Percentiles rank a stretch among this genome's conserved stretches.
These are phyloP conservation scores for Mycena belliarum DNA, from an alignment of 768 basidiomycete genomes.

Conservation along the genomic window DNA sequence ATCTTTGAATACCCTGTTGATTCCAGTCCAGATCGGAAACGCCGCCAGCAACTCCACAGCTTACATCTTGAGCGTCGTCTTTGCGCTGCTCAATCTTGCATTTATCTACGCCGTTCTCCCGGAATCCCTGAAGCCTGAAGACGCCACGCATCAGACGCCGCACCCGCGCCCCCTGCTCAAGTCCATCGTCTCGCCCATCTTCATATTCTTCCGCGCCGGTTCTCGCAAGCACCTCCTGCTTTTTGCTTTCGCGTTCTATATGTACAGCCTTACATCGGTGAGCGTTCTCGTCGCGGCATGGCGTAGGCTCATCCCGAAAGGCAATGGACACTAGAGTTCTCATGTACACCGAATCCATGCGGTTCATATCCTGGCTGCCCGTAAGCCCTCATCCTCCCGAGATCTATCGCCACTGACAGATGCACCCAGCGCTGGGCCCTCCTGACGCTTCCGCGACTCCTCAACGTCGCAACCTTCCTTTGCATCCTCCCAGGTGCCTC, in stretches of 20 bases:
- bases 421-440: slow-evolving; percentile 2
- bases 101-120: slow-evolving; percentile 6
- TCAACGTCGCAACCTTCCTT: slow-evolving; percentile 4
- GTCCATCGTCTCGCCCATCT: slow-evolving; percentile 1
- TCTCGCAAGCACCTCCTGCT: neutral
- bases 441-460: neutral
- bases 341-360: neutral
- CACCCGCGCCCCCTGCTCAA: neutral
- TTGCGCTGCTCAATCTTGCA: neutral
- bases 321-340: neutral
- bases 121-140: neutral
- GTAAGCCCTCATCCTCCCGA: neutral
- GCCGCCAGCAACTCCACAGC: neutral
- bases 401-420: neutral
- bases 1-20: neutral
- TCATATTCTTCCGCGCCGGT: slow-evolving; percentile 1
- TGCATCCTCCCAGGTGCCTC: slow-evolving; percentile 3
- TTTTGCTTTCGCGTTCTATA: slow-evolving; percentile 1
- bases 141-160: neutral
- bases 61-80: neutral
- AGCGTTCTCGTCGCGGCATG: neutral
- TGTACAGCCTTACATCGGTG: slow-evolving; percentile 1
- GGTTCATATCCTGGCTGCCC: neutral
- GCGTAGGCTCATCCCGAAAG: neutral
- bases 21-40: neutral